phyloP scores from a whole-genome alignment of 192 early-diverging fungal species.

The Podila verticillata region DNA sequence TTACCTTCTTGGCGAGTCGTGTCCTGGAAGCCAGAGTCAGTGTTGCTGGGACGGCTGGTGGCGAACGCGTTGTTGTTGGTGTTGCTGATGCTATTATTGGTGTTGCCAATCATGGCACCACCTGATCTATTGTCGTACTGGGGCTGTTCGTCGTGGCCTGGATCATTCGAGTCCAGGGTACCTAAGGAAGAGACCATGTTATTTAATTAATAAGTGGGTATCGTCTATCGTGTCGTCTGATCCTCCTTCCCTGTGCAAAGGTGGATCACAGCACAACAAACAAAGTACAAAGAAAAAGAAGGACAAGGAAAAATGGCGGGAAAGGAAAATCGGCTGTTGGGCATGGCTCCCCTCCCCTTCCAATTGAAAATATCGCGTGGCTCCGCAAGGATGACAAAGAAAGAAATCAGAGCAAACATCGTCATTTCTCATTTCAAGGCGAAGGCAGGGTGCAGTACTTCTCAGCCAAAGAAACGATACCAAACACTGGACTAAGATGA shows the following conservation, averaged over 20 bases:
- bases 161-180: conserved; percentile 3
- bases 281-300: neutral
- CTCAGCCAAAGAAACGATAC: no score
- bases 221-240: no score
- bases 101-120: neutral
- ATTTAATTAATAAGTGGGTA: no score
- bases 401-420: no score
- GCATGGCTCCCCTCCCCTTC: no score
- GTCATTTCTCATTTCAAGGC: no score
- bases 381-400: no score
- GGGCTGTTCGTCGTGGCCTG: conserved; percentile 5
- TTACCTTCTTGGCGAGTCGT: neutral
- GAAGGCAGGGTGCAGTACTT: no score
- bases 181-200: neutral
- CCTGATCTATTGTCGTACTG: neutral
- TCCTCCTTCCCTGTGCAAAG: no score
- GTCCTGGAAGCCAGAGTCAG: conserved; percentile 1
- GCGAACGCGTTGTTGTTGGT: neutral
- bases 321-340: conserved; percentile 11
- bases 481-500: no score
- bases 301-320: conserved; percentile 2
- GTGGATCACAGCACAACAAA: neutral
- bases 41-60: neutral
- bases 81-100: neutral
- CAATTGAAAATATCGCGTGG: no score